Evolutionary conservation across 2,329 filamentous ascomycete genomes (phyloP).

Genomic region (Exophiala bonariae): DNA sequence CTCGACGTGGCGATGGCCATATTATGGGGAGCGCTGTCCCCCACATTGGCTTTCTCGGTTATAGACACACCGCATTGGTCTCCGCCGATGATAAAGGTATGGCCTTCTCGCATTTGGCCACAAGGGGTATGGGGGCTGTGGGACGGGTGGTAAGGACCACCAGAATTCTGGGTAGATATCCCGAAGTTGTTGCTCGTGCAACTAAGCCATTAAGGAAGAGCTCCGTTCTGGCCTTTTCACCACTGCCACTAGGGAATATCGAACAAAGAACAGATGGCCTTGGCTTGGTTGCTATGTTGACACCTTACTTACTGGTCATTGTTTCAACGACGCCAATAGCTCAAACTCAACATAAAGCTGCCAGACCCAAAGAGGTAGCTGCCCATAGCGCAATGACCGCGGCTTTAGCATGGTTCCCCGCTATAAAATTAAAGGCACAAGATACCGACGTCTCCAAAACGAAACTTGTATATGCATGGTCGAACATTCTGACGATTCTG

Average conservation of each 20-base stretch:
- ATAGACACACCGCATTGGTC: slow-evolving; percentile 87
- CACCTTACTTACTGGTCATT: slow-evolving; percentile 91
- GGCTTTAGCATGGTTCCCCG: slow-evolving; percentile 95
- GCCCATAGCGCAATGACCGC: slow-evolving; percentile 91
- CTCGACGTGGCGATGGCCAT: slow-evolving; percentile 77
- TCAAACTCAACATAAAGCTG: slow-evolving; percentile 92
- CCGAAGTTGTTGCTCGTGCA: slow-evolving; percentile 62
- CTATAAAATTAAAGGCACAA: slow-evolving; percentile 81
- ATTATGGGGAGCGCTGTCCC: slow-evolving; percentile 74
- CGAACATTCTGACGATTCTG: slow-evolving; percentile 90
- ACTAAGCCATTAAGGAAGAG: slow-evolving; percentile 81
- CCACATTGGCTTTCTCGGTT: slow-evolving; percentile 93
- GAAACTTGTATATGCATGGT: slow-evolving; percentile 98
- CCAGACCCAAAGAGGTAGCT: slow-evolving; percentile 84
- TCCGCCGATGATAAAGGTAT: slow-evolving; percentile 94
- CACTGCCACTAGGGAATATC: slow-evolving; percentile 89
- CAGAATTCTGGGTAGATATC: slow-evolving; percentile 88
- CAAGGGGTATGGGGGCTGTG: slow-evolving; percentile 81
- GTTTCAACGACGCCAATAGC: slow-evolving; percentile 96
- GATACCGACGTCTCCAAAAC: slow-evolving; percentile 67
- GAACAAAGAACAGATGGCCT: slow-evolving; percentile 84
- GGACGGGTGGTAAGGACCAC: slow-evolving; percentile 85
- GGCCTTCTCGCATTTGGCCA: slow-evolving; percentile 97
- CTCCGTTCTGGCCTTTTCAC: slow-evolving; percentile 87
- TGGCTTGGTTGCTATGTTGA: slow-evolving; percentile 91